phyloP scores from a whole-genome alignment of 148 eudicot species.

The Persicaria tinctoria region DNA sequence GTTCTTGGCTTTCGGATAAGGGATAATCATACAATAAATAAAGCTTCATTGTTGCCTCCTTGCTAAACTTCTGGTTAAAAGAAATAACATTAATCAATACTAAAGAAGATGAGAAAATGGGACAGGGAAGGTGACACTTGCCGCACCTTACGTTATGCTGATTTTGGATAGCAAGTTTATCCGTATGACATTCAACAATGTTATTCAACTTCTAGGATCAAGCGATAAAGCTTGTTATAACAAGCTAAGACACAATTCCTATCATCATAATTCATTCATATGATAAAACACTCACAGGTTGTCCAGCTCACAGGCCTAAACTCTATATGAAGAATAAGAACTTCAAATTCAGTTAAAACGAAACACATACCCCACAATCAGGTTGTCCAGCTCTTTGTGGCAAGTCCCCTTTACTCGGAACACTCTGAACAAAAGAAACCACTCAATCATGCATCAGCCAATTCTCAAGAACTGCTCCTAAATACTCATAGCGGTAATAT shows the following conservation, averaged over 20 bases:
- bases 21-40: background rate
- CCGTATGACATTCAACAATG: background rate
- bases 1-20: background rate
- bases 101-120: background rate
- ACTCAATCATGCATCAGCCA: background rate
- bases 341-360: background rate
- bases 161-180: background rate
- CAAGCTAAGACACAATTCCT: background rate
- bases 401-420: conserved; percentile 22
- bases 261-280: background rate
- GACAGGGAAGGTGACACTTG: background rate
- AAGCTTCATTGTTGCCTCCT: background rate
- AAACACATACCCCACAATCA: conserved; percentile 37
- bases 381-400: conserved; percentile 51
- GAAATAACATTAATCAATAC: background rate
- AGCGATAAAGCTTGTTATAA: background rate
- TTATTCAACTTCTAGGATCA: conserved; percentile 1
- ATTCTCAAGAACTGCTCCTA: too few species aligned
- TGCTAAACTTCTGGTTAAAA: background rate
- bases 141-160: background rate
- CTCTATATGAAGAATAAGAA: background rate
- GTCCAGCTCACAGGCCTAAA: background rate
- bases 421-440: conserved; percentile 14
- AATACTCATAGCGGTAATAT: background rate
- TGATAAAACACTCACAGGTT: background rate